phyloP scores from a whole-genome alignment of 495 filamentous ascomycete genomes.

The Hyaloscypha hepaticicola region DNA sequence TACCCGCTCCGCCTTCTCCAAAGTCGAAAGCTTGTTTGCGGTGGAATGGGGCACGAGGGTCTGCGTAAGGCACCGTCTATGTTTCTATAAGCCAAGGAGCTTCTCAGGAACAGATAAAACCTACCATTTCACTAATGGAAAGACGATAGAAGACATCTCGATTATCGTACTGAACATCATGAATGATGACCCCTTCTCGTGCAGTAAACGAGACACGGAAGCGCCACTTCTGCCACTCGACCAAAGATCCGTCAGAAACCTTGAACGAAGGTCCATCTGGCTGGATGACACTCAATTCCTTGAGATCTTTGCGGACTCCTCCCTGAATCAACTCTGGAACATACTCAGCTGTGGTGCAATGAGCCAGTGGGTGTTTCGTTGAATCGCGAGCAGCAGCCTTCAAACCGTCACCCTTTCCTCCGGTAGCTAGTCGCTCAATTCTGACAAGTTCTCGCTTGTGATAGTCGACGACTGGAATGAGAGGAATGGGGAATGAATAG shows the following conservation, averaged over 20 bases:
- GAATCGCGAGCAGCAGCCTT: constrained; percentile 8
- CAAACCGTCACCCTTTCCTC: constrained; percentile 39
- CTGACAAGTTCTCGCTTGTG: constrained; percentile 49
- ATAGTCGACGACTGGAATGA: constrained; percentile 47
- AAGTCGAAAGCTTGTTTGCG: constrained; percentile 79
- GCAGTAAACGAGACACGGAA: constrained; percentile 73
- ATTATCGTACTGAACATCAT: constrained; percentile 69
- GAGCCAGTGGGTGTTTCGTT: constrained; percentile 12
- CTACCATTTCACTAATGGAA: constrained; percentile 69
- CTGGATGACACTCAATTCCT: constrained; percentile 51
- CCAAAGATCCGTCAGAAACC: constrained; percentile 43
- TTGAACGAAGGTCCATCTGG: constrained; percentile 53
- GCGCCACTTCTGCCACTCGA: constrained; percentile 72
- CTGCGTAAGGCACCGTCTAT: constrained; percentile 64
- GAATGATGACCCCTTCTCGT: constrained; percentile 66
- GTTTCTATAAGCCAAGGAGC: background rate
- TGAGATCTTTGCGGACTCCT: constrained; percentile 46
- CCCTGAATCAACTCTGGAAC: constrained; percentile 53
- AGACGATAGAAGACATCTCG: constrained; percentile 67
- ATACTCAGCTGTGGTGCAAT: constrained; percentile 54
- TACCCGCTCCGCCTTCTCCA: constrained; percentile 71
- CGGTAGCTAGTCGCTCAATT: constrained; percentile 54
- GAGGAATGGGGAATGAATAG: constrained; percentile 30
- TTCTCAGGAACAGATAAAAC: background rate
- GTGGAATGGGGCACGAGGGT: constrained; percentile 70